Base-by-base conservation (phyloP, 2,329 filamentous ascomycete genomes). In the Ophiosphaerella narmari region DNA sequence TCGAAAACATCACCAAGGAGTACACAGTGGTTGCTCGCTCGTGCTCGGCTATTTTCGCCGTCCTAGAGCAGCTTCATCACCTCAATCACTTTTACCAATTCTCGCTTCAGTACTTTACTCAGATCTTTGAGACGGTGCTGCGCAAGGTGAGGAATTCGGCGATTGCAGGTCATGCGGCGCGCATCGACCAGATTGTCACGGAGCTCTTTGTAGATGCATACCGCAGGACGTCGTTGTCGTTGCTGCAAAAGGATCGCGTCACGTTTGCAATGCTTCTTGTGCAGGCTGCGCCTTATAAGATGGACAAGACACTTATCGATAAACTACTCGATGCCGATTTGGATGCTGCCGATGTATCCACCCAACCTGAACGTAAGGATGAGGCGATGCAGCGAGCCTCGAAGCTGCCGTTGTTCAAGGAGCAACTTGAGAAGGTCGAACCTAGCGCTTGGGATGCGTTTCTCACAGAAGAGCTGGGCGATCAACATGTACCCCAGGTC, bases 21-120 rank as follows among this genome's bases (percentile, higher is more conserved):
- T 99, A 99, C 81, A 89, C 88, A 70, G 86, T 95, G 59, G 91
- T 99, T 74, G 94, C 94, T 48, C 85, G 87, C 65, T 93, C 94
- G 36, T 99, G 94, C 82, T 97, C 93, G 77, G 92, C 94, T 47
- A 93, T 99, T 36, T 99, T 97, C 72, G 91, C 95, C 29, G 90
- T 99, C 12, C 80, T 99, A 54, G 95, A 99, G 77, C 93, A 99
- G 74, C 84, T 99, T 50, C 93, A 97, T 75, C 95, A 97, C 70
- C 87, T 99, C 72, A 97, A 99, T 74, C 94, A 97, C 79, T 97
- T 97, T 77, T 99, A 99, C 75, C 95, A 97, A 72, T 99, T 99
- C 81, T 99, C 94, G 33, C 82, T 99, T 52, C 92, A 97, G 74
- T 99, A 96, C 77, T 99, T 99, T 77, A 84, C 96, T 47, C 90